Evolutionary conservation across 805 yeast genomes (phyloP), one percentile per base, ranked within the genome.

Genomic region (Torulaspora maleeae): DNA sequence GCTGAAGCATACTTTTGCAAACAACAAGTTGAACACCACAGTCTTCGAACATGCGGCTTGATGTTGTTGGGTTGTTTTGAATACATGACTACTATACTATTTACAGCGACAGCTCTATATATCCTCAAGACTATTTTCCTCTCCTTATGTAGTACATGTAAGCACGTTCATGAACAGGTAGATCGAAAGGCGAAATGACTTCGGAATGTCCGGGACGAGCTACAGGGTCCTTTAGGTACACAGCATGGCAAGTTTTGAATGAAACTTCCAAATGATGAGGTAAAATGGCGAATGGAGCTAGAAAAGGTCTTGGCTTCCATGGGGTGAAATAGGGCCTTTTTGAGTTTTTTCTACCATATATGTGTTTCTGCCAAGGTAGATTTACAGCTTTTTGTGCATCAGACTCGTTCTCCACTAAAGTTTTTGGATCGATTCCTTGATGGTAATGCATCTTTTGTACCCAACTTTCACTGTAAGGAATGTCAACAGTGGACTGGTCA

Each of bases 141-240:
- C 78, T 81, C 75, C 89, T 82, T 41, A 79, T 79, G 69, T 91
- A 91, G 78, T 83, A 89, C 93, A 89, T 85, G 74, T 86, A 90
- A 33, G 97, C 96, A 66, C 95, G 80, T 71, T 90, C 93, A 60
- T 91, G 97, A 53, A 82, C 79, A 48, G 81, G 82, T 51, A 79
- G 74, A 30, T 83, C 82, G 67, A 83, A 87, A 44, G 99, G 99
- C 45, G 96, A 74, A 51, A 93, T 86, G 48, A 93, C 95, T 72
- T 93, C 99, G 27, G 96, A 85, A 62, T 86, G 90, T 46, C 96
- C 97, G 5, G 97, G 96, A 66, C 97, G 80, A 11, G 97, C 95
- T 40, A 93, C 89, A 12, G 99, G 99, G 66, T 93, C 95, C 69
- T 97, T 83, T 66, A 93, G 70, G 67, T 91, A 93, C n/a, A 93